A percentile compares a stretch with the other conserved stretches of the same genome.
These are phyloP conservation scores for Astrocystis sublimbata DNA, from an alignment of 495 filamentous ascomycete species.

Conservation along the genomic window DNA sequence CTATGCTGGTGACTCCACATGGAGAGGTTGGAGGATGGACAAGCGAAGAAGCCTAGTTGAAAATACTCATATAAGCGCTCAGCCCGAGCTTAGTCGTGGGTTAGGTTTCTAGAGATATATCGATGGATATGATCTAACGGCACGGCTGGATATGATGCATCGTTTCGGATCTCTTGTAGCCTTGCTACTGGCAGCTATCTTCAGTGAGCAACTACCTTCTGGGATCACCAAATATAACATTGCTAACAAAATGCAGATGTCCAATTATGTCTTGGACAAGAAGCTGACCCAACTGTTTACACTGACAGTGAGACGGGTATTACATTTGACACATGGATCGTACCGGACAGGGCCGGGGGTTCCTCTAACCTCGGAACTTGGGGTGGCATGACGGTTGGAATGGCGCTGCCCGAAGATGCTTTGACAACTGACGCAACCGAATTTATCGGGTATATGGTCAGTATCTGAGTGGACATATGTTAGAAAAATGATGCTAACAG, in stretches of 20 bases:
- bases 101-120: constrained; percentile 4
- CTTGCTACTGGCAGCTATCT: constrained; percentile 26
- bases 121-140: constrained; percentile 10
- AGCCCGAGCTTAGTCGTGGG: constrained; percentile 2
- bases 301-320: constrained; percentile 35
- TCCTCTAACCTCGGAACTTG: constrained; percentile 15
- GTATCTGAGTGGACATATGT: not conserved
- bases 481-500: constrained; percentile 21
- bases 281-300: constrained; percentile 25
- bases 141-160: constrained; percentile 24
- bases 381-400: constrained; percentile 50
- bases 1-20: not conserved
- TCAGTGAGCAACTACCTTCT: constrained; percentile 19
- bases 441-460: constrained; percentile 51
- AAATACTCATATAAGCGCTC: constrained; percentile 10
- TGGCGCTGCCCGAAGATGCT: constrained; percentile 47
- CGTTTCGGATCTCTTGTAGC: constrained; percentile 16
- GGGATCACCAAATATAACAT: not conserved
- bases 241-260: constrained; percentile 25
- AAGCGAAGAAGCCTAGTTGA: not conserved
- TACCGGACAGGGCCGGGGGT: constrained; percentile 26
- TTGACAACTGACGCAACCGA: constrained; percentile 44
- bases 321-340: constrained; percentile 31
- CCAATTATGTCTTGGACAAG: constrained; percentile 28
- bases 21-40: not conserved